Conservation (phyloP, 176 grass and related monocot genomes). For the Tillandsia leiboldiana region DNA sequence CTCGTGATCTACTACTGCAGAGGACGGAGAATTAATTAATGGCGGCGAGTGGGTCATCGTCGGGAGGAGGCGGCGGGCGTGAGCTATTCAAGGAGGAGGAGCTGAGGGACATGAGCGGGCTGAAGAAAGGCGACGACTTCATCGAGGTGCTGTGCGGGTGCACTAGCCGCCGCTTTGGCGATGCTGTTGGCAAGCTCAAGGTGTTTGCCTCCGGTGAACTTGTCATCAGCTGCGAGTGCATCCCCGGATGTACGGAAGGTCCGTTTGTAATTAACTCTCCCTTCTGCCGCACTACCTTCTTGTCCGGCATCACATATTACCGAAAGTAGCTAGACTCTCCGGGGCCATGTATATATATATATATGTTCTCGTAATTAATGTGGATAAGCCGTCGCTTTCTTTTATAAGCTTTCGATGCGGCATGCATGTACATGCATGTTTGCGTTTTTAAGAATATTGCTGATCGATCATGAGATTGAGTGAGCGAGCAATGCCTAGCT, state of each 20-base stretch:
- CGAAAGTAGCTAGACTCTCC: too few relatives aligned
- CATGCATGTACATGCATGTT: too few relatives aligned
- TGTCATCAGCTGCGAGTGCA: conserved; percentile 26
- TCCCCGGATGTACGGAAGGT: conserved; percentile 20
- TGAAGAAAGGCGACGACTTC: conserved; percentile 23
- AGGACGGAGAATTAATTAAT: too few relatives aligned
- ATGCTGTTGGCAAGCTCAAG: conserved; percentile 24
- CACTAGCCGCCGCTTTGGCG: conserved; percentile 26
- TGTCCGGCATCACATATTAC: too few relatives aligned
- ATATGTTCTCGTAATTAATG: too few relatives aligned
- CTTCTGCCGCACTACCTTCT: background rate
- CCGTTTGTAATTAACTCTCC: background rate
- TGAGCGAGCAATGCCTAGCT: too few relatives aligned
- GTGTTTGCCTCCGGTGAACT: conserved; percentile 25
- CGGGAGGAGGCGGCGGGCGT: background rate
- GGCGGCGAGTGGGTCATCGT: background rate
- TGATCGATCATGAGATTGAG: too few relatives aligned
- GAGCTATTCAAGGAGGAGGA: conserved; percentile 21
- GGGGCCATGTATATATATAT: too few relatives aligned
- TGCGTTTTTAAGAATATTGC: too few relatives aligned
- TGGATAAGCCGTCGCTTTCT: too few relatives aligned
- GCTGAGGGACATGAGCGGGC: conserved; percentile 26
- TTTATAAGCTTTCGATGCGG: too few relatives aligned
- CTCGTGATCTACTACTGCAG: too few relatives aligned
- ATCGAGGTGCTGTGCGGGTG: conserved; percentile 32